Evolutionary conservation across 768 basidiomycete genomes (phyloP), one percentile per base, ranked within the genome.

Genomic region (Lactarius vividus): DNA sequence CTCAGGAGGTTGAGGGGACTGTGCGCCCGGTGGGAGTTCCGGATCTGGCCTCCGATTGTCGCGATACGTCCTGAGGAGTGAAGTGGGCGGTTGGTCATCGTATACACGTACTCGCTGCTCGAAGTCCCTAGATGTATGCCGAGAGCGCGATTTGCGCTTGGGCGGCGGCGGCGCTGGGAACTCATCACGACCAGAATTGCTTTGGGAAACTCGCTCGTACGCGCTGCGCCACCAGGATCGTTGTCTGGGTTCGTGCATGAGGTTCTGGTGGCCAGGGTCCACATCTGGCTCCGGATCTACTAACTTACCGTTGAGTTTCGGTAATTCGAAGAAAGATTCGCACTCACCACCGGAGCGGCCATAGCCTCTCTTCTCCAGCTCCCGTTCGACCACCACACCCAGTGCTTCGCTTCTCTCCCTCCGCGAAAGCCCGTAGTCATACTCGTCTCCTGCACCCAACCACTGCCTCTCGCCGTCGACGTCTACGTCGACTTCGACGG

Each of bases 321-420:
- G 23, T 57, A 16, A 53, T 44, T 28, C 13, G 7, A 44, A 44
- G 23, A 18, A 26, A 18, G 39, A 18, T 39, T 49, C 37, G 31
- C 23, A 58, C 67, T 67, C 42, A 69, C 67, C 52, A 67, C 67
- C 29, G 7, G 31, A 46, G 44, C 29, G 55, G 3, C 52, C 56
- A 39, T 59, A 56, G 3, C 65, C 67, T 35, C 82, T 78, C 64
- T 73, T 79, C 56, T 80, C 75, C 10, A 87, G 73, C 73, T 87
- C 87, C 46, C 73, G 77, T 69, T 84, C 81, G 39, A 88, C 81
- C 73, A 85, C 83, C 33, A 77, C 77, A 60, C 79, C 83, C 13
- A 88, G 74, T 8, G 77, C 79, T 42, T 84, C 84, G 70, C 84
- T 86, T 72, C 78, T 78, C 73, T 86, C 84, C 59, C 77, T 68